Percentiles rank a stretch among this genome's conserved stretches.
phyloP scores from a whole-genome alignment of 1,139 yeast genomes.

The Meyerozyma carpophila region DNA sequence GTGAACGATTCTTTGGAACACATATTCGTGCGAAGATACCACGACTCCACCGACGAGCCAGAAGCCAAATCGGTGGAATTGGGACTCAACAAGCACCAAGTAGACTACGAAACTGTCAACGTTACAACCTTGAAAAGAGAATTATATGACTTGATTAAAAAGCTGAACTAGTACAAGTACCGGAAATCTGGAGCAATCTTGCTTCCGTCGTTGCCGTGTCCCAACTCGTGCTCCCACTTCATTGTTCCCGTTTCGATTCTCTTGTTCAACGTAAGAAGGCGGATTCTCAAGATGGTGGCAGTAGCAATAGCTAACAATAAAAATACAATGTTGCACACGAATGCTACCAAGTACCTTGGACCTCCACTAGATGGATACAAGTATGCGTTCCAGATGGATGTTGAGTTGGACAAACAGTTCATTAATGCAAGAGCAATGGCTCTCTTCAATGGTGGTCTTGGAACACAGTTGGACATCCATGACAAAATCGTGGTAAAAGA shows the following conservation, averaged over 20 bases:
- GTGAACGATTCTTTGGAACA: slow-evolving; percentile 63
- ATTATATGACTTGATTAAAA: slow-evolving; percentile 34
- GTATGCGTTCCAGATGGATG: slow-evolving; percentile 51
- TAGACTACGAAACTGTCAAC: slow-evolving; percentile 45
- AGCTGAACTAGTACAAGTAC: slow-evolving; percentile 19
- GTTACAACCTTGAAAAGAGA: slow-evolving; percentile 45
- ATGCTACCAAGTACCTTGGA: slow-evolving; percentile 43
- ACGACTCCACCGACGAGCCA: slow-evolving; percentile 72
- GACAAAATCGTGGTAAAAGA: slow-evolving; percentile 51
- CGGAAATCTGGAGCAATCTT: slow-evolving; percentile 40
- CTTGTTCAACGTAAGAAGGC: slow-evolving; percentile 35
- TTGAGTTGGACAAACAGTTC: slow-evolving; percentile 48
- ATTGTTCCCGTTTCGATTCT: slow-evolving; percentile 41
- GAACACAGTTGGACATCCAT: slow-evolving; percentile 50
- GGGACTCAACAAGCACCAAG: slow-evolving; percentile 53
- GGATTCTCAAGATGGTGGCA: slow-evolving; percentile 35
- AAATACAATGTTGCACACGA: slow-evolving; percentile 45
- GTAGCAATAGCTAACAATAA: slow-evolving; percentile 33
- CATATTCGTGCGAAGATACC: slow-evolving; percentile 61
- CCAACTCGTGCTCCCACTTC: slow-evolving; percentile 49
- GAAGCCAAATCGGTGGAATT: slow-evolving; percentile 26
- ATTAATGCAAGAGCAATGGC: slow-evolving; percentile 48
- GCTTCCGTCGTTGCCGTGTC: slow-evolving; percentile 42
- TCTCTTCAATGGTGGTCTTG: slow-evolving; percentile 51
- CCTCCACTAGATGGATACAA: slow-evolving; percentile 37